Evolutionary conservation across 371 early-diverging fungal genomes (phyloP).

Genomic region (Mortierella sp.): DNA sequence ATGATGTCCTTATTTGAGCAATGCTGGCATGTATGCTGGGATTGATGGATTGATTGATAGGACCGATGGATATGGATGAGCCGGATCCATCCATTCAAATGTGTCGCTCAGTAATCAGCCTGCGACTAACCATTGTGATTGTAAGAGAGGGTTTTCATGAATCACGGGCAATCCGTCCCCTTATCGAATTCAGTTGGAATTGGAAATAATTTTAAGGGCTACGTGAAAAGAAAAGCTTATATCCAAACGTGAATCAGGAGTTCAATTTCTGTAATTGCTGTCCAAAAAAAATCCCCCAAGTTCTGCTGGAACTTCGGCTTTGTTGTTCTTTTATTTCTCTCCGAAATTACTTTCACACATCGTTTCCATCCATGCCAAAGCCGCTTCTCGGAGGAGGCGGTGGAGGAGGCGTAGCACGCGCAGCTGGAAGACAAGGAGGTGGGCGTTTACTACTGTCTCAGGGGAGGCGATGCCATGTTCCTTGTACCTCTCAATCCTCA

Average conservation of each 20-base stretch:
- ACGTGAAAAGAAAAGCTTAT: not conserved
- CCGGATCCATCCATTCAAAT: not conserved
- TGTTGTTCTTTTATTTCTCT: not conserved
- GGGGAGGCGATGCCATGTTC: slow-evolving; percentile 4
- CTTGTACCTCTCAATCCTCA: not conserved
- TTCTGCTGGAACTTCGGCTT: not conserved
- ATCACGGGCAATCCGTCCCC: not conserved
- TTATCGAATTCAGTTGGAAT: not conserved
- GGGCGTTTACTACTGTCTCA: slow-evolving; percentile 10
- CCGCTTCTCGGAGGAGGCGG: slow-evolving; percentile 35
- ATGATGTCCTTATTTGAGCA: not conserved
- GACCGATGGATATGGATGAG: slow-evolving; percentile 15
- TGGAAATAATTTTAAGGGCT: slow-evolving; percentile 1
- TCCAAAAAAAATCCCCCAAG: too few species aligned
- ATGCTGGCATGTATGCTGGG: not conserved
- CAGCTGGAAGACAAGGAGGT: not conserved
- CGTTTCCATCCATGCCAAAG: slow-evolving; percentile 34
- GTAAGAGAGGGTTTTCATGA: slow-evolving; percentile 32
- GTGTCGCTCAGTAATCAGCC: not conserved
- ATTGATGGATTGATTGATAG: slow-evolving; percentile 22
- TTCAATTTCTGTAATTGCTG: not conserved
- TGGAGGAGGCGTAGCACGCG: not conserved
- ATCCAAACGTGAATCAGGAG: not conserved
- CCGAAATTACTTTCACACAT: not conserved
- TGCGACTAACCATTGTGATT: slow-evolving; percentile 45